phyloP scores from a whole-genome alignment of 2,329 filamentous ascomycete species.

The Ceratocystis papillata region DNA sequence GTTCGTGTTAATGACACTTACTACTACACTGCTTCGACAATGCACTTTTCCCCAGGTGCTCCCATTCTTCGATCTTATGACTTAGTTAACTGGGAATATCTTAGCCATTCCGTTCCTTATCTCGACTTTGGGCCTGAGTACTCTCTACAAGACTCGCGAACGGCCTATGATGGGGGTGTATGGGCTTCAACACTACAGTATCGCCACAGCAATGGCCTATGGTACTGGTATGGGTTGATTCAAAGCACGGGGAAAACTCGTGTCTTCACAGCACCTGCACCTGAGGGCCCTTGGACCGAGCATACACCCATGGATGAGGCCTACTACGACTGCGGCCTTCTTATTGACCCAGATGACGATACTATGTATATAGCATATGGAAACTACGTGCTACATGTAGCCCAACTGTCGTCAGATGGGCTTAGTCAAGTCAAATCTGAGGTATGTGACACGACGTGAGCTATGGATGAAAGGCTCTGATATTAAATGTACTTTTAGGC shows the following conservation, averaged over 20 bases:
- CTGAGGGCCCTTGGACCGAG: slow-evolving; percentile 28
- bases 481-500: slow-evolving; percentile 25
- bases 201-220: slow-evolving; percentile 19
- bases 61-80: slow-evolving; percentile 34
- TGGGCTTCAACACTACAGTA: slow-evolving; percentile 23
- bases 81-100: slow-evolving; percentile 30
- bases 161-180: slow-evolving; percentile 22
- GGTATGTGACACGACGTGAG: slow-evolving; percentile 13
- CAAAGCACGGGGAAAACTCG: slow-evolving; percentile 25
- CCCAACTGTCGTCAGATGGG: slow-evolving; percentile 37
- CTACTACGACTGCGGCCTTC: slow-evolving; percentile 47
- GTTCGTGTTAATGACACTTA: slow-evolving; percentile 29
- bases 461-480: slow-evolving; percentile 28
- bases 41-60: slow-evolving; percentile 48
- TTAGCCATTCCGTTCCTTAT: slow-evolving; percentile 25
- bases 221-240: slow-evolving; percentile 27
- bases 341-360: slow-evolving; percentile 47
- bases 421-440: slow-evolving; percentile 32
- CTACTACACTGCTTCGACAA: slow-evolving; percentile 43
- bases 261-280: slow-evolving; percentile 27
- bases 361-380: slow-evolving; percentile 41
- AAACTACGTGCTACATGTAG: slow-evolving; percentile 37
- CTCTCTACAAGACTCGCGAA: slow-evolving; percentile 20
- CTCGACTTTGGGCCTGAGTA: slow-evolving; percentile 14
- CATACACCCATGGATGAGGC: slow-evolving; percentile 25